Evolutionary conservation across 2,329 filamentous ascomycete species (phyloP), one percentile per base, ranked within the genome.

Genomic region (Capronia americana): DNA sequence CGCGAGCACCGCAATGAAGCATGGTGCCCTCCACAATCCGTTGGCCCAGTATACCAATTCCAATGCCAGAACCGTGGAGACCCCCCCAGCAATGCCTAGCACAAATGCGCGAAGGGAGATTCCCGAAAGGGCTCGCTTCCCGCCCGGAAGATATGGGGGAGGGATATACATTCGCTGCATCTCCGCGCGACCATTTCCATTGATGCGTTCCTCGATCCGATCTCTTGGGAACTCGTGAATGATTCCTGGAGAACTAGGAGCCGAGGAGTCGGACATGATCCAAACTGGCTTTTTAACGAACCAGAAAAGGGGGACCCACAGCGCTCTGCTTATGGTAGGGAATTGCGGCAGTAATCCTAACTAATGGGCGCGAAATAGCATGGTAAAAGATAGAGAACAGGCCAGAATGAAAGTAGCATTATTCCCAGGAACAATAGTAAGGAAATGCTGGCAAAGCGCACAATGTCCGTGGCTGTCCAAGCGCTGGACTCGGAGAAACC

Each of bases 1-100:
- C 28, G 89, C 86, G 56, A 98, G 88, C 14, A 88, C 82, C 44
- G 77, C 70, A 66, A 84, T 70, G 75, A 83, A 83, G 73, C 86
- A 83, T 8, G 84, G 82, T 0, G 86, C 76, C 24, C 87, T 82
- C 87, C 87, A 90, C 62, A 86, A 60, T 6, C 66, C 64, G 26
- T 67, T 63, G 30, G 55, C 69, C 63, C 53, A 65, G 46, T 71
- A 66, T 60, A 74, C 65, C 55, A 74, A 69, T 10, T 75, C 65
- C 11, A 78, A 20, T 4, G 77, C 73, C 12, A 77, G 60, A 30
- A 75, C 68, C 14, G 58, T 30, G 48, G 75, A 77, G 14, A 79
- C 53, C 20, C 80, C 80, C 46, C 82, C 72, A n/a, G 73, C 74
- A 7, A 76, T 74, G 12, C 81, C 81, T 14, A 84, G 73, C 28